Conservation (phyloP, 2,329 filamentous ascomycete genomes). For the Parafenestella ontariensis region DNA sequence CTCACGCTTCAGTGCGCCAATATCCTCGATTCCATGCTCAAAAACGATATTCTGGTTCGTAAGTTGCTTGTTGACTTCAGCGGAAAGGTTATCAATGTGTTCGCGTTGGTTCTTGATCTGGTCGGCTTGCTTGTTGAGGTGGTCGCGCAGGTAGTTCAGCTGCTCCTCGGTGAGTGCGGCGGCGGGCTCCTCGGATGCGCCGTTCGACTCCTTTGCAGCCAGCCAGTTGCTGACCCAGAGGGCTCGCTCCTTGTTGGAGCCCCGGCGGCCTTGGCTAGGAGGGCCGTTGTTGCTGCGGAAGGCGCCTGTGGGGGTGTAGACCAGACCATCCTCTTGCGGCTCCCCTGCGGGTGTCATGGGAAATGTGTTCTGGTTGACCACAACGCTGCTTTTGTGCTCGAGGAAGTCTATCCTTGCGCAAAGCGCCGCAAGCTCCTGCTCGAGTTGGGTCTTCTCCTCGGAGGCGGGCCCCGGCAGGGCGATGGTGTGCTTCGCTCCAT, state of each 20-base stretch:
- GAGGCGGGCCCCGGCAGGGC: slow-evolving; percentile 79
- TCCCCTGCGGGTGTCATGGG: slow-evolving; percentile 82
- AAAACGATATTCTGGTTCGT: slow-evolving; percentile 83
- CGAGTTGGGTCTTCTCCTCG: slow-evolving; percentile 77
- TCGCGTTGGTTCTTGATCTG: slow-evolving; percentile 87
- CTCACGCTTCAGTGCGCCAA: slow-evolving; percentile 88
- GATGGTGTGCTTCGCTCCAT: slow-evolving; percentile 60
- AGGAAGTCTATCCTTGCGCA: slow-evolving; percentile 79
- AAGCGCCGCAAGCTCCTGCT: slow-evolving; percentile 82
- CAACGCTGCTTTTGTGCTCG: slow-evolving; percentile 75
- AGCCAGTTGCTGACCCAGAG: slow-evolving; percentile 61
- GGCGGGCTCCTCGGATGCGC: slow-evolving; percentile 53
- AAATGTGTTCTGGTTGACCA: slow-evolving; percentile 63
- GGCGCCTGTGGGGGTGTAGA: slow-evolving; percentile 50
- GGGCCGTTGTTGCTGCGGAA: slow-evolving; percentile 42
- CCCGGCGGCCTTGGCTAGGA: slow-evolving; percentile 33
- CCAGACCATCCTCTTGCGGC: slow-evolving; percentile 63
- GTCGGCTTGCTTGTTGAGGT: slow-evolving; percentile 92
- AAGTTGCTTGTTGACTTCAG: slow-evolving; percentile 85
- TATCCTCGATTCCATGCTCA: slow-evolving; percentile 80
- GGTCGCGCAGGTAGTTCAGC: slow-evolving; percentile 83
- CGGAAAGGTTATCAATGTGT: slow-evolving; percentile 83
- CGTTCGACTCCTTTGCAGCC: slow-evolving; percentile 60
- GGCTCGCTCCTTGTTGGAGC: slow-evolving; percentile 47
- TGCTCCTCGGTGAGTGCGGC: slow-evolving; percentile 78